Conservation (phyloP, 352 stramenopile genomes). For the Blastocystis sp. region DNA sequence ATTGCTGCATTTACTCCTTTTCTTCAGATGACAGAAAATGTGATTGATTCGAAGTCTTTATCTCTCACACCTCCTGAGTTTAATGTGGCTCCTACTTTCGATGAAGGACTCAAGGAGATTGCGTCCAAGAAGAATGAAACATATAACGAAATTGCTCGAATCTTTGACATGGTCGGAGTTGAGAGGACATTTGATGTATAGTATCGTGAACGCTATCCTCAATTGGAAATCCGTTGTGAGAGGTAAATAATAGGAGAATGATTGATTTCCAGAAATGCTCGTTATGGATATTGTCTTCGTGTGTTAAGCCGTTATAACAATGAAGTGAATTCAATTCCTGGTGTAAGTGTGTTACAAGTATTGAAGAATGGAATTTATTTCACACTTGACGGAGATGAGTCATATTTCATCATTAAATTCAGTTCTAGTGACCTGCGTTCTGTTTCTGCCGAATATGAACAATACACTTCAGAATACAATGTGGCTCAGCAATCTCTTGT, state of each 20-base stretch:
- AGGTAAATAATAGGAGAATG: conserved; percentile 61
- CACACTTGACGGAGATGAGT: conserved; percentile 76
- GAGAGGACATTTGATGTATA: background rate
- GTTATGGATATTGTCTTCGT: conserved; percentile 65
- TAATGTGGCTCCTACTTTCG: background rate
- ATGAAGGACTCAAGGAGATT: conserved; percentile 67
- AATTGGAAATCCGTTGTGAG: conserved; percentile 67
- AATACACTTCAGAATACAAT: conserved; percentile 85
- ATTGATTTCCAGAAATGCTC: conserved; percentile 7
- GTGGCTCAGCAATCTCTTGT: conserved; percentile 85
- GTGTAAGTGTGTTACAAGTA: conserved; percentile 77
- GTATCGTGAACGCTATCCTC: background rate
- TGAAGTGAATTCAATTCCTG: conserved; percentile 64
- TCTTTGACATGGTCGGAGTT: background rate
- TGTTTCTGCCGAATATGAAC: conserved; percentile 80
- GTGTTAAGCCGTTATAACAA: conserved; percentile 67
- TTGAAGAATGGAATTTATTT: conserved; percentile 96
- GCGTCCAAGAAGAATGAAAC: background rate
- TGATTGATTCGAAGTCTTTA: conserved; percentile 54
- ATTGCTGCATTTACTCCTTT: conserved; percentile 15
- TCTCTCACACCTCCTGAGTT: conserved; percentile 32
- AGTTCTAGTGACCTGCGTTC: conserved; percentile 77
- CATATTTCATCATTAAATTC: background rate
- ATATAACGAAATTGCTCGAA: background rate
- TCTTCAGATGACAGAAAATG: conserved; percentile 56